Conservation (phyloP, 768 basidiomycete genomes). For the Xerocomellus dryophilus region DNA sequence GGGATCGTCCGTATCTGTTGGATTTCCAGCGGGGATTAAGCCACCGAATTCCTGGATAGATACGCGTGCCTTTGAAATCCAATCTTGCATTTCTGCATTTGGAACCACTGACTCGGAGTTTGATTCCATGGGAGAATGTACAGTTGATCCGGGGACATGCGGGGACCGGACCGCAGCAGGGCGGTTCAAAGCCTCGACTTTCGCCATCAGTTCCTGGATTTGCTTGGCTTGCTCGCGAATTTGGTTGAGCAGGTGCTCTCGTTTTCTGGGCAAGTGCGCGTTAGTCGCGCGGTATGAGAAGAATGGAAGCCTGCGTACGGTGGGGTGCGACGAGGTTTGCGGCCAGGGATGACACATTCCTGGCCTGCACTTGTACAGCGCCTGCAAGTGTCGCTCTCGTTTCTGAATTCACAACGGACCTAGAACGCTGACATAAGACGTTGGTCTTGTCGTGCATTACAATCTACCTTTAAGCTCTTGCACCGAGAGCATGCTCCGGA, state of each 20-base stretch:
- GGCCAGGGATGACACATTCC: conserved; percentile 79
- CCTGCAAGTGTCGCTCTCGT: conserved; percentile 70
- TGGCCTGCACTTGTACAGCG: conserved; percentile 69
- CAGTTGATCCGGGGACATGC: conserved; percentile 31
- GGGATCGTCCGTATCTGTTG: conserved; percentile 44
- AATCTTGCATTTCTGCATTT: conserved; percentile 64
- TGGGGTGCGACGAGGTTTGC: conserved; percentile 74
- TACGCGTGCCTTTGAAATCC: conserved; percentile 73
- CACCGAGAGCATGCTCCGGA: conserved; percentile 69
- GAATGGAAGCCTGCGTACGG: conserved; percentile 50
- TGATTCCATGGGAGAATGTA: conserved; percentile 30
- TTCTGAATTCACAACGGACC: conserved; percentile 75
- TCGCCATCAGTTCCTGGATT: conserved; percentile 68
- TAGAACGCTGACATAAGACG: conserved; percentile 32
- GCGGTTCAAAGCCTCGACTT: conserved; percentile 52
- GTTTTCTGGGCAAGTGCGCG: conserved; percentile 49
- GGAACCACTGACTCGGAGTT: conserved; percentile 31
- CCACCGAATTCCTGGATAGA: conserved; percentile 66
- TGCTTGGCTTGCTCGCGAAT: conserved; percentile 72
- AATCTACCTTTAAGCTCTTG: conserved; percentile 50
- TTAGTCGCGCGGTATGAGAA: neutral
- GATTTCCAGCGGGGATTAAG: conserved; percentile 60
- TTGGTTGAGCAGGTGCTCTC: conserved; percentile 73
- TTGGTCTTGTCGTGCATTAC: neutral
- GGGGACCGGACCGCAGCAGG: conserved; percentile 31